phyloP scores from a whole-genome alignment of 768 basidiomycete genomes.

The Xanthoconium purpureum region DNA sequence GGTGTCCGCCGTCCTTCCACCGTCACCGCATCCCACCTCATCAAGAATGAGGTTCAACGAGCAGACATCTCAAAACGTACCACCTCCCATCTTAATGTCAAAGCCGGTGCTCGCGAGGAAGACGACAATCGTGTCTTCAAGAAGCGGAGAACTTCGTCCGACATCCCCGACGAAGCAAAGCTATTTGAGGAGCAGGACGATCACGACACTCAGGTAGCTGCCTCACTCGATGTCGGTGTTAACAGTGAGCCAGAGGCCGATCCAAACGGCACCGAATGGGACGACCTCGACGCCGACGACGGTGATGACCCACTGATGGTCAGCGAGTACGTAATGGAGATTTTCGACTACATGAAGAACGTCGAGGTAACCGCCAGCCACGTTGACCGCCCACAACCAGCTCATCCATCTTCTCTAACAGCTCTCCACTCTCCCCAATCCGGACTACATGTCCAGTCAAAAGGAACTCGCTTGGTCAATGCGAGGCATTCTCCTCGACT shows the following conservation, averaged over 20 bases:
- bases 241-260: slow-evolving; percentile 61
- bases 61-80: slow-evolving; percentile 30
- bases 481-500: slow-evolving; percentile 86
- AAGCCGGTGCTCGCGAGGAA: slow-evolving; percentile 44
- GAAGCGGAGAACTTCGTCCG: slow-evolving; percentile 73
- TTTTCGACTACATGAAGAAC: slow-evolving; percentile 86
- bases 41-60: slow-evolving; percentile 30
- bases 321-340: slow-evolving; percentile 91
- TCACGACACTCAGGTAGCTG: slow-evolving; percentile 33
- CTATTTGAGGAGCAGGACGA: slow-evolving; percentile 44
- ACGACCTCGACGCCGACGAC: slow-evolving; percentile 90
- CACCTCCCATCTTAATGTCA: slow-evolving; percentile 30
- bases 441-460: slow-evolving; percentile 83
- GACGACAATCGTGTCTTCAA: slow-evolving; percentile 64
- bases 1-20: slow-evolving; percentile 33
- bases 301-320: slow-evolving; percentile 95
- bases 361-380: slow-evolving; percentile 59
- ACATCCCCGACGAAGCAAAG: slow-evolving; percentile 44
- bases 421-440: slow-evolving; percentile 76
- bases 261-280: slow-evolving; percentile 70
- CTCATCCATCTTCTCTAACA: slow-evolving; percentile 30
- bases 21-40: slow-evolving; percentile 13
- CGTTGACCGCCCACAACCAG: too few species aligned
- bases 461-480: slow-evolving; percentile 85
- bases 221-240: slow-evolving; percentile 38